phyloP scores from a whole-genome alignment of 192 early-diverging fungal genomes.

The Coemansia sp. region DNA sequence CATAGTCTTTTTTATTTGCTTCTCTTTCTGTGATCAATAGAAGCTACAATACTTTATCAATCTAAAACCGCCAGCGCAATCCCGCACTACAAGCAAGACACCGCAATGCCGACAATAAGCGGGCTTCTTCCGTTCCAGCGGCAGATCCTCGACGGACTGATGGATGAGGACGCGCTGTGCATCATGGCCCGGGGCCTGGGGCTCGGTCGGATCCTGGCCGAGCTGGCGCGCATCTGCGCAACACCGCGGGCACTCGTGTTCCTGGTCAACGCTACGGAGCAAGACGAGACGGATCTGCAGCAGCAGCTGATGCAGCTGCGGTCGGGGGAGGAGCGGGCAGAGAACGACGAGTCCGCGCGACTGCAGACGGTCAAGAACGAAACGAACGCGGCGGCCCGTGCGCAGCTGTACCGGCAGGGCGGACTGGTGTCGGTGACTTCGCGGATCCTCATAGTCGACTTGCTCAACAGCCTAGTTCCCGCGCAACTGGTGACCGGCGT shows the following conservation, averaged over 20 bases:
- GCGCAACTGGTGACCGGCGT: constrained; percentile 77
- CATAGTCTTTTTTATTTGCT: no score
- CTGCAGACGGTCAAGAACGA: constrained; percentile 25
- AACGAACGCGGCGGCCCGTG: constrained; percentile 31
- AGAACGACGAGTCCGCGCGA: constrained; percentile 18
- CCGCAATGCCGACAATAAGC: constrained; percentile 9
- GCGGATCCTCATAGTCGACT: constrained; percentile 86
- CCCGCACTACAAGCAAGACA: not conserved
- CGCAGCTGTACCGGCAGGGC: constrained; percentile 74
- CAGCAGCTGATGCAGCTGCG: constrained; percentile 55
- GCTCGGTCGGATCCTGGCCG: constrained; percentile 65
- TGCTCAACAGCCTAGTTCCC: constrained; percentile 80
- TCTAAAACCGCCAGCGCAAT: not conserved
- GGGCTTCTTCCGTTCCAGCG: constrained; percentile 64
- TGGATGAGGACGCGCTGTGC: constrained; percentile 80
- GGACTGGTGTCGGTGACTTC: constrained; percentile 87
- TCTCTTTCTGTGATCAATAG: no score
- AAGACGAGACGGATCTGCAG: constrained; percentile 58
- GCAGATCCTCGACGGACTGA: constrained; percentile 63
- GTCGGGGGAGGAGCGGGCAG: constrained; percentile 35
- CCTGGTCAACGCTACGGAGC: constrained; percentile 68
- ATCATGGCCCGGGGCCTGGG: constrained; percentile 81
- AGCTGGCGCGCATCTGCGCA: constrained; percentile 70
- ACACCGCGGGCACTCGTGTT: constrained; percentile 74
- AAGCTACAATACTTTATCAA: not conserved